Conservation (phyloP, 1,284 basidiomycete species). For the Trametes polyzona region DNA sequence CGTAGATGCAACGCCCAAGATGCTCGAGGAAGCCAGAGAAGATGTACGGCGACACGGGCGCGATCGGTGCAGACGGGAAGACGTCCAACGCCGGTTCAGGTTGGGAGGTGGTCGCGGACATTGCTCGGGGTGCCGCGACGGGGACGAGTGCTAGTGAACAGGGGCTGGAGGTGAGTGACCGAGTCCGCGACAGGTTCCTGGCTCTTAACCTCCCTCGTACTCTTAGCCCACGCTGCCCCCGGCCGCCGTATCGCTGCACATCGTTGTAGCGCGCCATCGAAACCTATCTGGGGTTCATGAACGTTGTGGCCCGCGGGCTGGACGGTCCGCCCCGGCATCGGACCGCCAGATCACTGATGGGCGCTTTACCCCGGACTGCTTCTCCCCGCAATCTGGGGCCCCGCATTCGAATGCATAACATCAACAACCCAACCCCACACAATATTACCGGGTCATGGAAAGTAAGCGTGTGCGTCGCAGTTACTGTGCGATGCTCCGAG, state of each 20-base stretch:
- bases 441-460: too few relatives aligned
- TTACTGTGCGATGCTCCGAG: too few relatives aligned
- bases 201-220: not conserved
- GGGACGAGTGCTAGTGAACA: too few relatives aligned
- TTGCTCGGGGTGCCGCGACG: not conserved
- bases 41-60: constrained; percentile 38
- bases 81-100: constrained; percentile 28
- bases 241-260: constrained; percentile 3
- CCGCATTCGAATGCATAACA: not conserved
- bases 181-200: not conserved
- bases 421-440: too few relatives aligned
- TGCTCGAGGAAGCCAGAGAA: constrained; percentile 69
- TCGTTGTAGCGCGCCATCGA: not conserved
- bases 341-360: not conserved
- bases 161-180: not conserved
- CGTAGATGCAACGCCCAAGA: constrained; percentile 66
- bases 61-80: constrained; percentile 31
- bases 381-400: not conserved
- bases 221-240: not conserved
- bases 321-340: not conserved
- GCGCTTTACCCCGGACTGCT: not conserved
- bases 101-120: not conserved
- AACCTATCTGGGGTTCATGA: not conserved
- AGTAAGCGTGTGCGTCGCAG: too few relatives aligned
- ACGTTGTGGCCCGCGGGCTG: not conserved